Percentiles rank a stretch among this genome's conserved stretches.
These are phyloP conservation scores for Eutrema heterophyllum DNA, from an alignment of 345 rosid species.

Conservation along the genomic window DNA sequence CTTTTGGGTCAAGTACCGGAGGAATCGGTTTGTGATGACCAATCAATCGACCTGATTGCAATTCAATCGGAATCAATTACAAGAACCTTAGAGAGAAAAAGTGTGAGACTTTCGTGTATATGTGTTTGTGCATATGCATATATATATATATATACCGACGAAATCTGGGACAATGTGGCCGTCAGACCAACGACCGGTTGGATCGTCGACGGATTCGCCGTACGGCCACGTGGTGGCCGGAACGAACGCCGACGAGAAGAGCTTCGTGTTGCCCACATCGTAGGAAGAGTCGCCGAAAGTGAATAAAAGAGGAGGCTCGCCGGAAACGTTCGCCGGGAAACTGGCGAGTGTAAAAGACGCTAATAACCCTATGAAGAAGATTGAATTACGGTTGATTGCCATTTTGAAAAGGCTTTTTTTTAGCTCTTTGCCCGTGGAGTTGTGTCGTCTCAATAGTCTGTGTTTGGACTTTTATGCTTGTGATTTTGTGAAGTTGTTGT, in stretches of 20 bases:
- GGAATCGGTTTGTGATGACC: constrained; percentile 16
- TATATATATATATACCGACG: constrained; percentile 3
- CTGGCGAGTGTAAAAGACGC: background rate
- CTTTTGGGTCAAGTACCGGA: constrained; percentile 26
- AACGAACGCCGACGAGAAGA: constrained; percentile 17
- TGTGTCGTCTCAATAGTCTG: background rate
- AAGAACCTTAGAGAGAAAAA: background rate
- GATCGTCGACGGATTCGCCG: constrained; percentile 27
- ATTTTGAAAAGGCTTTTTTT: background rate
- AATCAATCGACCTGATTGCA: constrained; percentile 17
- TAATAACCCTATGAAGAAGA: constrained; percentile 10
- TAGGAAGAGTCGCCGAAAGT: constrained; percentile 37
- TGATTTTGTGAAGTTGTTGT: too few species aligned
- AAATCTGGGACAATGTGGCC: constrained; percentile 29
- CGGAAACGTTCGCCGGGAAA: constrained; percentile 17
- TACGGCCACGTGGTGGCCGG: constrained; percentile 36
- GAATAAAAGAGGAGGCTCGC: constrained; percentile 26
- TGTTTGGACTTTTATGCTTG: background rate
- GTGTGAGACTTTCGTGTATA: background rate
- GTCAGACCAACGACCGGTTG: constrained; percentile 35
- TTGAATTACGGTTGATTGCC: background rate
- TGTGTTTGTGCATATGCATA: background rate
- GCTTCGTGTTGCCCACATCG: constrained; percentile 35
- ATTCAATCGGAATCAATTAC: background rate
- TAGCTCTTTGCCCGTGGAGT: background rate